Conservation (phyloP, 257 asterid species). For the Eucommia ulmoides region DNA sequence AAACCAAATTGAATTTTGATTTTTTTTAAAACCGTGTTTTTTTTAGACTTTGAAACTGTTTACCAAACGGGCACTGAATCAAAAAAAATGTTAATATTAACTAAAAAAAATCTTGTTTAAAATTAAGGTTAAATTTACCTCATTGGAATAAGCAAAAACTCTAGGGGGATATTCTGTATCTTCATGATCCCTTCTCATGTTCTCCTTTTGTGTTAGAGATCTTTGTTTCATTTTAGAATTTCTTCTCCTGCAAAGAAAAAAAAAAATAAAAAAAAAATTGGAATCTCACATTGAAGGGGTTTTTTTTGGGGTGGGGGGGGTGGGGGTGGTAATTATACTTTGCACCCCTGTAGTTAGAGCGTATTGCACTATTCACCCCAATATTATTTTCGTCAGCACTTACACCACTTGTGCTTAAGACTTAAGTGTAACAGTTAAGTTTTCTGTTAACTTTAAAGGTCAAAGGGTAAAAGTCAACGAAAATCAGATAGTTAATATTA, state of each 20-base stretch:
- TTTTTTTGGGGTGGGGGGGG: not conserved
- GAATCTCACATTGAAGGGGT: not conserved
- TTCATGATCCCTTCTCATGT: conserved; percentile 21
- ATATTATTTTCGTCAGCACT: no score
- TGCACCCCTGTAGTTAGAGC: not conserved
- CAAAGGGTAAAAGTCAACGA: no score
- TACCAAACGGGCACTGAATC: no score
- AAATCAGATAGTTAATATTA: no score
- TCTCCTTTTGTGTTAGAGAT: conserved; percentile 37
- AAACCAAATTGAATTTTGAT: no score
- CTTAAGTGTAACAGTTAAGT: no score
- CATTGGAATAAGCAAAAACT: conserved; percentile 18
- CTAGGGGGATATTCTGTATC: conserved; percentile 21
- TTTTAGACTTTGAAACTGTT: no score
- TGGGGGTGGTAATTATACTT: not conserved
- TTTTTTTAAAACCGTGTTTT: no score
- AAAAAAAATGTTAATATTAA: no score
- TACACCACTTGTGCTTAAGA: no score
- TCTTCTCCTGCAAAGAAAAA: conserved; percentile 24
- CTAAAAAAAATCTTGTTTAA: no score
- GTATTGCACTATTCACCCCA: not conserved
- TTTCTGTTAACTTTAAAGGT: no score
- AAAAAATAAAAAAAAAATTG: not conserved
- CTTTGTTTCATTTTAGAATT: conserved; percentile 31
- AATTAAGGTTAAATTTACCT: conserved; percentile 14